Evolutionary conservation across 2,329 filamentous ascomycete species (phyloP).

Genomic region (Cylindrodendrum hubeiense): DNA sequence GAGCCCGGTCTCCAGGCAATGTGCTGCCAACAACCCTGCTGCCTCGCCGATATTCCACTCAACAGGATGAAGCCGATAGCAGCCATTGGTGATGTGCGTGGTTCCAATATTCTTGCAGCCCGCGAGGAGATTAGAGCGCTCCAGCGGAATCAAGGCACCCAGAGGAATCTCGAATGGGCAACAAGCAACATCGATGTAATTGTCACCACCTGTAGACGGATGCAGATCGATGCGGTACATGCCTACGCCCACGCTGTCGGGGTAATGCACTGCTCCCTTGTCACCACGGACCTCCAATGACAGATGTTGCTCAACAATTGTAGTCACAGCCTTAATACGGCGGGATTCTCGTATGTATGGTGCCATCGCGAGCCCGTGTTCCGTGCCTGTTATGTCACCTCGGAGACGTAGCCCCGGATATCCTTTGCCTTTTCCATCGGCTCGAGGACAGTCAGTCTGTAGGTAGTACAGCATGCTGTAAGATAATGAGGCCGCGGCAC

Average conservation of each 20-base stretch:
- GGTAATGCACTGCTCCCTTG: conserved; percentile 40
- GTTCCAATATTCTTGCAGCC: conserved; percentile 47
- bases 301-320: conserved; percentile 42
- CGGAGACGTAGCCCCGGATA: conserved; percentile 44
- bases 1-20: conserved; percentile 36
- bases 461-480: conserved; percentile 47
- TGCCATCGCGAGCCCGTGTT: conserved; percentile 45
- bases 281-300: conserved; percentile 35
- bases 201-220: conserved; percentile 44
- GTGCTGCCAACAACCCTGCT: conserved; percentile 39
- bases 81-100: conserved; percentile 46
- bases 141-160: conserved; percentile 37
- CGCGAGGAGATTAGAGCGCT: conserved; percentile 37
- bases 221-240: conserved; percentile 48
- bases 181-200: conserved; percentile 46
- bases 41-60: conserved; percentile 47
- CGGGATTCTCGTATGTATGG: conserved; percentile 44
- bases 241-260: conserved; percentile 43
- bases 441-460: conserved; percentile 43
- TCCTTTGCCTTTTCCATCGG: conserved; percentile 38
- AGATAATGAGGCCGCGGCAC: conserved; percentile 36
- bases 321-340: conserved; percentile 43
- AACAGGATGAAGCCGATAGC: conserved; percentile 44
- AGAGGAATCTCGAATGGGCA: conserved; percentile 46
- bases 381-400: conserved; percentile 43